These are phyloP conservation scores for Ogataea kodamae DNA, from an alignment of 805 yeast genomes.

Conservation along the genomic window DNA sequence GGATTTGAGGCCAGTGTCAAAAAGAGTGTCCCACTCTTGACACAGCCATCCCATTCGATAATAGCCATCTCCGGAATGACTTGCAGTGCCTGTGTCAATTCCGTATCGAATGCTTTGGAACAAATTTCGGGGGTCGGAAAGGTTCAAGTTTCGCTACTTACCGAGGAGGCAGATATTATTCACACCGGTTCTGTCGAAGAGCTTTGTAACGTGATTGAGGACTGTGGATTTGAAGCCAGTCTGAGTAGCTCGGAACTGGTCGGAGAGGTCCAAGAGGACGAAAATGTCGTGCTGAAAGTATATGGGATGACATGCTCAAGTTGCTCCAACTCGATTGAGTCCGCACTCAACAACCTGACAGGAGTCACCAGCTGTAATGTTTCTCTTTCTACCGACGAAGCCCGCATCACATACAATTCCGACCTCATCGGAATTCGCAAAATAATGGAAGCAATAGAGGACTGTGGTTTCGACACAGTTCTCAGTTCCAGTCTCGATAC, in stretches of 20 bases:
- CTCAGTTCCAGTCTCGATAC: constrained; percentile 50
- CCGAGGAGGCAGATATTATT: constrained; percentile 67
- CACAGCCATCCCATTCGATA: constrained; percentile 6
- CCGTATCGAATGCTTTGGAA: constrained; percentile 55
- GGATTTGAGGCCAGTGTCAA: constrained; percentile 51
- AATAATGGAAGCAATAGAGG: constrained; percentile 50
- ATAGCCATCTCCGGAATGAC: constrained; percentile 68
- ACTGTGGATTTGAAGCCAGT: constrained; percentile 50
- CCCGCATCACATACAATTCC: constrained; percentile 50
- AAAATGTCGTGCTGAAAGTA: constrained; percentile 34
- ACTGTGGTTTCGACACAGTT: constrained; percentile 51
- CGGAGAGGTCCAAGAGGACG: constrained; percentile 10
- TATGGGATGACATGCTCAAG: constrained; percentile 62
- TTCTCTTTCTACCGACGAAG: constrained; percentile 52
- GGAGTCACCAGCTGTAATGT: constrained; percentile 53
- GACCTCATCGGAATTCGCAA: constrained; percentile 57
- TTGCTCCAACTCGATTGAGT: constrained; percentile 49
- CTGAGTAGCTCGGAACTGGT: constrained; percentile 33
- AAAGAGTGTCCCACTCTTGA: constrained; percentile 6
- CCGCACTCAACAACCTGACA: constrained; percentile 38
- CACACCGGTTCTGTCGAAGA: constrained; percentile 31
- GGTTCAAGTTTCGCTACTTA: constrained; percentile 64
- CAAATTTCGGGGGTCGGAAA: constrained; percentile 46
- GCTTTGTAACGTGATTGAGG: constrained; percentile 51
- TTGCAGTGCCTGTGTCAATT: constrained; percentile 72